Conservation (phyloP, 2,329 filamentous ascomycete species). For the Rutstroemia sp. region DNA sequence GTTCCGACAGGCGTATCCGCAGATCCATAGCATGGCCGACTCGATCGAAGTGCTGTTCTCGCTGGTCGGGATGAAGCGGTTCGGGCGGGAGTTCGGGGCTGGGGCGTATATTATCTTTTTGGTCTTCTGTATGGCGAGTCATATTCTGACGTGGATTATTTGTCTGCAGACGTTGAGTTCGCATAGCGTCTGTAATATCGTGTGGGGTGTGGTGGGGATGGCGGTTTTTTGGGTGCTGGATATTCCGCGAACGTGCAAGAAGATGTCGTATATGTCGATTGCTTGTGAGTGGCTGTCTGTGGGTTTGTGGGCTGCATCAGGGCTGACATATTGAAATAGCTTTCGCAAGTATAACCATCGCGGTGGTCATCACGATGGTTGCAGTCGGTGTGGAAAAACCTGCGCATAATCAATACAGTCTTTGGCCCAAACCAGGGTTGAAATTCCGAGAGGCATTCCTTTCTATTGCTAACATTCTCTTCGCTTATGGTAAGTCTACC, state of each 20-base stretch:
- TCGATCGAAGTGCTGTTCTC: background rate
- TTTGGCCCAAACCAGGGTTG: constrained; percentile 17
- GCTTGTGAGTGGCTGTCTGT: constrained; percentile 34
- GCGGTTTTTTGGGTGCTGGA: constrained; percentile 43
- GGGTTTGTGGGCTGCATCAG: background rate
- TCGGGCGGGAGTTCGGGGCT: constrained; percentile 40
- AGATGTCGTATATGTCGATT: constrained; percentile 46
- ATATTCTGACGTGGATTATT: constrained; percentile 51
- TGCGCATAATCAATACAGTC: constrained; percentile 24
- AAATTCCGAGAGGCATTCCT: constrained; percentile 38
- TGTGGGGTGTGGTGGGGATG: constrained; percentile 44
- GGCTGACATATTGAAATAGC: constrained; percentile 28
- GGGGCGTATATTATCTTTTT: constrained; percentile 45
- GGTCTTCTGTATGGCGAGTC: constrained; percentile 53
- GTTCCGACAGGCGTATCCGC: constrained; percentile 46
- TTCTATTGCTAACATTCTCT: constrained; percentile 48
- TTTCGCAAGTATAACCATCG: constrained; percentile 45
- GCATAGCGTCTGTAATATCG: constrained; percentile 46
- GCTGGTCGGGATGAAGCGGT: background rate
- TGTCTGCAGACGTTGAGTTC: constrained; percentile 50
- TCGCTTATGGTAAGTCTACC: constrained; percentile 40
- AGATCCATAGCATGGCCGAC: constrained; percentile 28
- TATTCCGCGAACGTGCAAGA: constrained; percentile 48
- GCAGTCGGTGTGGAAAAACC: constrained; percentile 21
- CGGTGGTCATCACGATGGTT: constrained; percentile 50